A percentile compares a stretch with the other conserved stretches of the same genome.
These are phyloP conservation scores for Fusarium heterosporum DNA, from an alignment of 2,329 filamentous ascomycete genomes.

Conservation along the genomic window DNA sequence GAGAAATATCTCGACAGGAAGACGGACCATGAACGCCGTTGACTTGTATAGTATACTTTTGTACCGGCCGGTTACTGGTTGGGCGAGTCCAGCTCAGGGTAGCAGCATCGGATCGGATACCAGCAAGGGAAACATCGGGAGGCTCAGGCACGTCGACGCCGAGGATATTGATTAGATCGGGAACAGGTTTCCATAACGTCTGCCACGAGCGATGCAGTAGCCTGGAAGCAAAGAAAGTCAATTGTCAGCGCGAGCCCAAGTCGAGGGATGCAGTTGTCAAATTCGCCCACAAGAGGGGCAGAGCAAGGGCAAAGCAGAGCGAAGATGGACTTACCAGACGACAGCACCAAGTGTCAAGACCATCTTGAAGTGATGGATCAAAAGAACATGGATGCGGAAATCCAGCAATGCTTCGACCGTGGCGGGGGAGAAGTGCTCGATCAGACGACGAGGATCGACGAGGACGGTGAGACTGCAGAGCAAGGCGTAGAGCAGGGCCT, in stretches of 20 bases:
- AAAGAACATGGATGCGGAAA: constrained; percentile 60
- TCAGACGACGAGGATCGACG: constrained; percentile 49
- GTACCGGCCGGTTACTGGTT: constrained; percentile 72
- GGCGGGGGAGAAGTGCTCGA: constrained; percentile 47
- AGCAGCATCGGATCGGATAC: constrained; percentile 87
- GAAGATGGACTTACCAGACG: constrained; percentile 60
- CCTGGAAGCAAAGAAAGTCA: constrained; percentile 60
- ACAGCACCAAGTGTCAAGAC: constrained; percentile 65
- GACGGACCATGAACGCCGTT: constrained; percentile 88
- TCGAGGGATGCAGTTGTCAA: neutral
- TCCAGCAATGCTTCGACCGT: constrained; percentile 52
- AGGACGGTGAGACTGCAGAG: constrained; percentile 51
- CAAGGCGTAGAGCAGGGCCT: constrained; percentile 49
- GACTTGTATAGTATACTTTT: constrained; percentile 91
- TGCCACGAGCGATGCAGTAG: constrained; percentile 87
- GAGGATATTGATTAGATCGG: constrained; percentile 88
- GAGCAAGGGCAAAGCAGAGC: constrained; percentile 8
- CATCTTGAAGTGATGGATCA: constrained; percentile 66
- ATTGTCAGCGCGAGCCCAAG: constrained; percentile 25
- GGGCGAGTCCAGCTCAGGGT: constrained; percentile 91
- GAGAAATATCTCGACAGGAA: constrained; percentile 11
- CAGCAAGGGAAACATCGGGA: constrained; percentile 89
- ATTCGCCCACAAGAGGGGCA: constrained; percentile 3
- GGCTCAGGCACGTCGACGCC: constrained; percentile 93
- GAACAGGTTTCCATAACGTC: constrained; percentile 90